Conservation (phyloP, 1,139 yeast species). For the Suhomyces guaymorum region DNA sequence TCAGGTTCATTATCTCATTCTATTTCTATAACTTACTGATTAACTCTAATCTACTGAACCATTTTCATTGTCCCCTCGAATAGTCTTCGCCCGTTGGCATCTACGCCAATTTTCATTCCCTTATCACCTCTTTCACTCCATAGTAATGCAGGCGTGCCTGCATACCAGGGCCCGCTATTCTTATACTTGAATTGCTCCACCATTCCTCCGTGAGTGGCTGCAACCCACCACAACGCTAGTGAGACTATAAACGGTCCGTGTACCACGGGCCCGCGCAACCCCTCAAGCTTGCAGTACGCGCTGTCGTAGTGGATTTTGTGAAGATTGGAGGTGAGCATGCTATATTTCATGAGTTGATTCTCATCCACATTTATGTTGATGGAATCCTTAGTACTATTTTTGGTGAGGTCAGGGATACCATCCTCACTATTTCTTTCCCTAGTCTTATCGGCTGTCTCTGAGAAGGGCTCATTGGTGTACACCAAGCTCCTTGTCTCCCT, state of each 20-base stretch:
- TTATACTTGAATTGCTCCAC: slow-evolving; percentile 44
- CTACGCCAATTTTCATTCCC: not conserved
- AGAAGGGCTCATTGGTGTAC: slow-evolving; percentile 38
- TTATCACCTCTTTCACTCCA: not conserved
- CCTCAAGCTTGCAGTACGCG: slow-evolving; percentile 57
- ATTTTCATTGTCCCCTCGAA: too few species aligned
- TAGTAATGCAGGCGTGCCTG: slow-evolving; percentile 14
- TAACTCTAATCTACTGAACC: too few species aligned
- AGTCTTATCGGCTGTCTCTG: not conserved
- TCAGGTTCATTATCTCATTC: too few species aligned
- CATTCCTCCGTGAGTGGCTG: slow-evolving; percentile 17
- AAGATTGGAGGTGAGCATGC: slow-evolving; percentile 75
- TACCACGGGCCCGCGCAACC: slow-evolving; percentile 60
- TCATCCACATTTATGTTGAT: not conserved
- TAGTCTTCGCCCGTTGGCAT: not conserved
- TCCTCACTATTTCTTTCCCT: not conserved
- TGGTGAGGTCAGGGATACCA: too few species aligned
- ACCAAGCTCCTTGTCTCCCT: slow-evolving; percentile 36
- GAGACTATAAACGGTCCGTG: slow-evolving; percentile 84
- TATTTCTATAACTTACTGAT: too few species aligned
- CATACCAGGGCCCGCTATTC: slow-evolving; percentile 51
- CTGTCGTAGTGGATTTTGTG: slow-evolving; percentile 80
- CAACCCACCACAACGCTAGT: slow-evolving; percentile 53
- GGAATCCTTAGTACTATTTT: too few species aligned
- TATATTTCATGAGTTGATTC: slow-evolving; percentile 53